phyloP scores from a whole-genome alignment of 495 filamentous ascomycete genomes.

The Podospora appendiculata region DNA sequence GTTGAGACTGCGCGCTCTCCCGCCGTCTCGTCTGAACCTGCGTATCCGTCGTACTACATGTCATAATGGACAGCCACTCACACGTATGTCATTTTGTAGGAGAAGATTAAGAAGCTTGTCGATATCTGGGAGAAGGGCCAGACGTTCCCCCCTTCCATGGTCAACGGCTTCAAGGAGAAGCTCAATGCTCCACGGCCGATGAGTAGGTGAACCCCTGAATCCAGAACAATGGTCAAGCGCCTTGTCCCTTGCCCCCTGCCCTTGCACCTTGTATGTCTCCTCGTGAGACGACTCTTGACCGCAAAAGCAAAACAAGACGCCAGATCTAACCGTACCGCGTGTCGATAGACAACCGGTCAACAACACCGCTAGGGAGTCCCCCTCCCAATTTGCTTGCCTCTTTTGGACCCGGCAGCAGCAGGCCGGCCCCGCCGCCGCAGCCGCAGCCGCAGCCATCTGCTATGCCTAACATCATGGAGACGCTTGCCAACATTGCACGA shows the following conservation, averaged over 20 bases:
- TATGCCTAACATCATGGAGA: conserved; percentile 62
- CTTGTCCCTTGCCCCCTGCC: too few species aligned
- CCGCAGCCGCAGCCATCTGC: conserved; percentile 11
- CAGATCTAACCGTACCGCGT: conserved; percentile 27
- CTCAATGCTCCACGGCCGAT: conserved; percentile 52
- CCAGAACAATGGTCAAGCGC: not conserved
- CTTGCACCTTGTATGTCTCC: too few species aligned
- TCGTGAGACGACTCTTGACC: too few species aligned
- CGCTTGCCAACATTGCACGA: conserved; percentile 77
- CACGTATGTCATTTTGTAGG: conserved; percentile 51
- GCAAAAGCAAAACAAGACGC: too few species aligned
- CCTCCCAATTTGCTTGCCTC: conserved; percentile 38
- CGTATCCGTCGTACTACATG: not conserved
- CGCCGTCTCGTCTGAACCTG: not conserved
- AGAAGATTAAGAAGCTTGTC: conserved; percentile 91
- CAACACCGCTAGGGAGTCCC: conserved; percentile 74
- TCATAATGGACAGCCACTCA: conserved; percentile 29
- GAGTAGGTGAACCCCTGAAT: conserved; percentile 49
- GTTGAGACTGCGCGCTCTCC: not conserved
- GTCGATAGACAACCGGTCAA: conserved; percentile 52
- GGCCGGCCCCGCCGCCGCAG: conserved; percentile 1
- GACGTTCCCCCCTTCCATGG: conserved; percentile 79
- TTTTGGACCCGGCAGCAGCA: conserved; percentile 14
- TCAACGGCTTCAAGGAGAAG: conserved; percentile 80
- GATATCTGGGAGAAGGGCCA: conserved; percentile 96